phyloP scores from a whole-genome alignment of 371 early-diverging fungal genomes.

The Dichotomocladium elegans region DNA sequence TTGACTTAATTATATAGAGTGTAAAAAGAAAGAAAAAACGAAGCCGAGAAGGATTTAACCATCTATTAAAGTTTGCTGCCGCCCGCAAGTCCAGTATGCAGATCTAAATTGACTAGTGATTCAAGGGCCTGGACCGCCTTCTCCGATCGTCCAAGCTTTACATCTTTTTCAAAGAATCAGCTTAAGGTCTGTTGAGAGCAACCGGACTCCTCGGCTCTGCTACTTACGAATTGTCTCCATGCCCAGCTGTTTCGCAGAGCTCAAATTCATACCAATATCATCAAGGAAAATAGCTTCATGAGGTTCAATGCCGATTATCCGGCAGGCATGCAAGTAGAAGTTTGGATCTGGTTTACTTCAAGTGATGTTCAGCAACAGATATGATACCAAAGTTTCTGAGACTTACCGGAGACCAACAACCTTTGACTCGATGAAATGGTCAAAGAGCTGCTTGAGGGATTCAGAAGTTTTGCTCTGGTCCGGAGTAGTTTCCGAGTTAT shows the following conservation, averaged over 20 bases:
- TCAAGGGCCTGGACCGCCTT: slow-evolving; percentile 60
- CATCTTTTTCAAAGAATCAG: slow-evolving; percentile 27
- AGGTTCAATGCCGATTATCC: slow-evolving; percentile 54
- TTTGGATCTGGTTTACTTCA: slow-evolving; percentile 68
- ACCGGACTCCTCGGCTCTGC: too few species aligned
- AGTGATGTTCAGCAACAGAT: too few species aligned
- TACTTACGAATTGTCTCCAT: slow-evolving; percentile 59
- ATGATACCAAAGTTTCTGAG: too few species aligned
- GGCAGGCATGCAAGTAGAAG: slow-evolving; percentile 61
- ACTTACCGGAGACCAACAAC: slow-evolving; percentile 35
- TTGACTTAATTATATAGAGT: slow-evolving; percentile 12
- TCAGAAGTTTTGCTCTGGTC: slow-evolving; percentile 30
- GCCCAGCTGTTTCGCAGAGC: slow-evolving; percentile 60
- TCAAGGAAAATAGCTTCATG: slow-evolving; percentile 67
- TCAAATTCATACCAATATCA: slow-evolving; percentile 74
- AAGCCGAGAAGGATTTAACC: too few species aligned
- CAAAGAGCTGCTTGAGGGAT: slow-evolving; percentile 37
- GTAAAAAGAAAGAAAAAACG: too few species aligned
- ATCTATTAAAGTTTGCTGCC: slow-evolving; percentile 6
- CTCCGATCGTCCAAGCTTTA: slow-evolving; percentile 52
- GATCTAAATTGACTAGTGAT: slow-evolving; percentile 27
- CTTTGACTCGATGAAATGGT: slow-evolving; percentile 42
- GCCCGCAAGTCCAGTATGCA: slow-evolving; percentile 15
- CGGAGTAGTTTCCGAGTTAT: slow-evolving; percentile 65
- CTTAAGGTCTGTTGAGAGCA: too few species aligned